phyloP scores from a whole-genome alignment of 2,329 filamentous ascomycete species.

The Diaporthe longicolla region DNA sequence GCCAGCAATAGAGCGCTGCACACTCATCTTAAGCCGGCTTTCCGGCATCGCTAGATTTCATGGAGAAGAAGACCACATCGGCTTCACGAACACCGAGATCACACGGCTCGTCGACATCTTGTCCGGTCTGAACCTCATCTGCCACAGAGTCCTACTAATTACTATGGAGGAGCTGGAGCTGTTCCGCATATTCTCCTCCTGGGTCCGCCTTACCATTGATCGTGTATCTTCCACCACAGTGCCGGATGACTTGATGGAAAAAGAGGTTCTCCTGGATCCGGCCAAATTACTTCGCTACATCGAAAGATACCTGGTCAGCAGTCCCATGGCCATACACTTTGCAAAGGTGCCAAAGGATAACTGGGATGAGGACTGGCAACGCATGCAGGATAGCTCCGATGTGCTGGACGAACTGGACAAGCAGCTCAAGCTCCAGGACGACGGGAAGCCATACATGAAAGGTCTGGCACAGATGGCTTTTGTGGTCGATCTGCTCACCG shows the following conservation, averaged over 20 bases:
- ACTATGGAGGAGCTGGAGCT: slow-evolving; percentile 83
- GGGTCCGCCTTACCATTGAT: slow-evolving; percentile 88
- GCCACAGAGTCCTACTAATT: slow-evolving; percentile 79
- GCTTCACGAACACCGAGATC: slow-evolving; percentile 75
- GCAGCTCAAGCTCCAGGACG: slow-evolving; percentile 63
- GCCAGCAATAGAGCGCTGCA: slow-evolving; percentile 86
- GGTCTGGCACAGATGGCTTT: slow-evolving; percentile 74
- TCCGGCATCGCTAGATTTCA: slow-evolving; percentile 87
- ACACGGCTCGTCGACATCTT: slow-evolving; percentile 78
- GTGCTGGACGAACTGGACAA: slow-evolving; percentile 64
- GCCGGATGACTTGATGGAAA: slow-evolving; percentile 81
- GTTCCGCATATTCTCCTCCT: slow-evolving; percentile 84
- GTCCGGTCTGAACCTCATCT: slow-evolving; percentile 80
- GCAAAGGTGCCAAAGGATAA: slow-evolving; percentile 61
- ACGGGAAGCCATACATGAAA: slow-evolving; percentile 61
- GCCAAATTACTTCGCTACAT: slow-evolving; percentile 84
- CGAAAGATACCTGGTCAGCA: slow-evolving; percentile 75
- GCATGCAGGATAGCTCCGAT: slow-evolving; percentile 59
- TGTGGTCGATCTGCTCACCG: slow-evolving; percentile 70
- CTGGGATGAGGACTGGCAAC: slow-evolving; percentile 34
- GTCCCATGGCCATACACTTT: slow-evolving; percentile 75
- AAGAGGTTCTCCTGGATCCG: slow-evolving; percentile 82
- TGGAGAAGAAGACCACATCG: slow-evolving; percentile 74
- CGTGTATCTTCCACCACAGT: slow-evolving; percentile 76
- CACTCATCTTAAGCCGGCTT: slow-evolving; percentile 85